A percentile compares a stretch with the other conserved stretches of the same genome.
Evolutionary conservation across 2,329 filamentous ascomycete species (phyloP).

Genomic region (Ceratocystis alfenasii): DNA sequence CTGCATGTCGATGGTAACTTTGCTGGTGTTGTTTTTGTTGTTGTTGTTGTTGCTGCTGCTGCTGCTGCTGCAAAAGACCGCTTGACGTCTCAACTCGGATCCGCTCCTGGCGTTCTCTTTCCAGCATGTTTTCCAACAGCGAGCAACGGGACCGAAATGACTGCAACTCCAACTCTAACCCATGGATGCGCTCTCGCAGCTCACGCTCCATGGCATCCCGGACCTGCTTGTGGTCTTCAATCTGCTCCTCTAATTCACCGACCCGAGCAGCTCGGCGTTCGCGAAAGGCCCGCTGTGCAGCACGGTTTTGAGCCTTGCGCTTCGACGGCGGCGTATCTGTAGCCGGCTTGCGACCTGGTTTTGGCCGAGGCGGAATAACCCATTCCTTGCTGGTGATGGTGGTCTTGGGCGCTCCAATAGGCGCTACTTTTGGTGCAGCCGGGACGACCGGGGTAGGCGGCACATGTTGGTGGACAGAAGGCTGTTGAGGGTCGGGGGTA

Average conservation of each 20-base stretch:
- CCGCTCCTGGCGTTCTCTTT: slow-evolving; percentile 43
- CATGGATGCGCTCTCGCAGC: slow-evolving; percentile 43
- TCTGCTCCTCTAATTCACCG: slow-evolving; percentile 57
- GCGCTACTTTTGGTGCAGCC: slow-evolving; percentile 5
- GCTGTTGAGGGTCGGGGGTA: slow-evolving; percentile 30
- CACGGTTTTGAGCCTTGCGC: slow-evolving; percentile 86
- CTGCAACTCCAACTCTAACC: slow-evolving; percentile 54
- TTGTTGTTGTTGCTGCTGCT: slow-evolving; percentile 27
- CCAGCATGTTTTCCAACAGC: slow-evolving; percentile 51
- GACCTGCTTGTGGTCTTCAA: slow-evolving; percentile 48
- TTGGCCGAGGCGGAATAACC: slow-evolving; percentile 71
- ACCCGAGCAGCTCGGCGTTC: slow-evolving; percentile 78
- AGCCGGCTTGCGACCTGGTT: slow-evolving; percentile 85
- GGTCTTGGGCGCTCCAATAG: slow-evolving; percentile 35
- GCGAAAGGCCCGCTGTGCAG: slow-evolving; percentile 80
- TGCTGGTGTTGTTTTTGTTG: slow-evolving; percentile 25
- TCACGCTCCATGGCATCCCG: slow-evolving; percentile 47
- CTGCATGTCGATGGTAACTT: slow-evolving; percentile 25
- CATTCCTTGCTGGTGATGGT: slow-evolving; percentile 72
- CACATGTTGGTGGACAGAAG: slow-evolving; percentile 20
- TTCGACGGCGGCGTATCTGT: slow-evolving; percentile 88
- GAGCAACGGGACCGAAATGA: slow-evolving; percentile 51
- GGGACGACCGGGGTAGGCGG: slow-evolving; percentile 7
- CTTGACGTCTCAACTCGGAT: slow-evolving; percentile 35
- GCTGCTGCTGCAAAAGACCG: slow-evolving; percentile 29